A percentile compares a stretch with the other conserved stretches of the same genome.
Conservation (phyloP, 164 flowering plant genomes). For the Hamamelis virginiana region DNA sequence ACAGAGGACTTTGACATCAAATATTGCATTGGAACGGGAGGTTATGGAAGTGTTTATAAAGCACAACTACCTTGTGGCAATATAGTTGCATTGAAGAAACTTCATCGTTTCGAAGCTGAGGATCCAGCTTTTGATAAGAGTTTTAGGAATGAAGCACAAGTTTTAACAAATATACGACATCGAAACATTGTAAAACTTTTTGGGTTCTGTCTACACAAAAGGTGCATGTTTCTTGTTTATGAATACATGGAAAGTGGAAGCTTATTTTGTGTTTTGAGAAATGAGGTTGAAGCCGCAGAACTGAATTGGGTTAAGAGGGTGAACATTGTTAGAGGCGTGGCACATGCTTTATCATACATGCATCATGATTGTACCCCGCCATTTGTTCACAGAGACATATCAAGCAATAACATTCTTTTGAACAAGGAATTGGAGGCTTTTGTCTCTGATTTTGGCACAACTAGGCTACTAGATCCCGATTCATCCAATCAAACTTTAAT, state of each 20-base stretch:
- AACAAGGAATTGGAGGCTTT: conserved; percentile 7
- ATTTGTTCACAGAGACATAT: conserved; percentile 21
- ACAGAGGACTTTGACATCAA: conserved; percentile 15
- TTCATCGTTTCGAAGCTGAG: conserved; percentile 15
- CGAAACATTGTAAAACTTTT: conserved; percentile 9
- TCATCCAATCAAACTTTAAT: conserved; percentile 13
- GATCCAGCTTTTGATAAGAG: neutral
- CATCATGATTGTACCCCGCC: conserved; percentile 5
- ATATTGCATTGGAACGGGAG: conserved; percentile 22
- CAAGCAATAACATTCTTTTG: conserved; percentile 13
- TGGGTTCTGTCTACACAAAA: neutral
- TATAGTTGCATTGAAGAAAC: conserved; percentile 20
- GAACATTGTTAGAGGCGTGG: conserved; percentile 1
- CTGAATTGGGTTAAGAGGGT: conserved; percentile 17
- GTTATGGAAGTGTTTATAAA: conserved; percentile 25
- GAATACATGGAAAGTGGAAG: conserved; percentile 13
- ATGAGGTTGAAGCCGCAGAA: conserved; percentile 7
- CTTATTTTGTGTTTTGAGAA: conserved; percentile 3
- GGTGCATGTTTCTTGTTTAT: conserved; percentile 12
- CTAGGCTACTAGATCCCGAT: conserved; percentile 14
- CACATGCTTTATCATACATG: conserved; percentile 11
- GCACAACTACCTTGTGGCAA: conserved; percentile 18
- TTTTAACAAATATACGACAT: neutral
- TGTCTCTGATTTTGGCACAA: conserved; percentile 21
- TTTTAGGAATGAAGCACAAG: neutral